These are phyloP conservation scores for Ogataea corticis DNA, from an alignment of 805 yeast species.

Conservation along the genomic window DNA sequence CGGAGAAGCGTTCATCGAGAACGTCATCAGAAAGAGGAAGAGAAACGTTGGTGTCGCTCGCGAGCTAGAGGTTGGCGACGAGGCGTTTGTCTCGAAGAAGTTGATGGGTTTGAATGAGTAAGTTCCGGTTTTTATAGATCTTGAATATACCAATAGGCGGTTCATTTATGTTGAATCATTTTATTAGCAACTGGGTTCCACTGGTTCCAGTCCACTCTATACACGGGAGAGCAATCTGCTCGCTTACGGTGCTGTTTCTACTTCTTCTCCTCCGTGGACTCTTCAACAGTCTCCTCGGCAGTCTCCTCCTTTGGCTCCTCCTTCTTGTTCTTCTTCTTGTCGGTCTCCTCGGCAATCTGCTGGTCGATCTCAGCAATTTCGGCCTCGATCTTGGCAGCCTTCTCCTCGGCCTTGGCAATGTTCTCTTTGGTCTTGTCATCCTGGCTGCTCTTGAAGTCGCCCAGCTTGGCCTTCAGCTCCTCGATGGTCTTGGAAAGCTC, in stretches of 20 bases:
- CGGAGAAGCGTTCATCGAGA: constrained; percentile 96
- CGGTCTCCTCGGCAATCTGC: constrained; percentile 28
- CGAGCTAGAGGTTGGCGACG: constrained; percentile 34
- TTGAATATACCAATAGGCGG: too few species aligned
- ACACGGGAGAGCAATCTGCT: not conserved
- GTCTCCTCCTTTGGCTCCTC: constrained; percentile 20
- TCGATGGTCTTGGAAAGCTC: constrained; percentile 67
- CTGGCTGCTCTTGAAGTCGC: constrained; percentile 67
- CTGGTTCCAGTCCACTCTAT: constrained; percentile 7
- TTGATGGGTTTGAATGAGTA: constrained; percentile 11
- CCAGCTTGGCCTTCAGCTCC: constrained; percentile 70
- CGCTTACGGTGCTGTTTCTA: not conserved
- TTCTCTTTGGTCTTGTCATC: constrained; percentile 78
- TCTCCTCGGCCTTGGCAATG: constrained; percentile 73
- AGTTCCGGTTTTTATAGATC: not conserved
- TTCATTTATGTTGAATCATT: too few species aligned
- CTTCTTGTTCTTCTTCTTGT: constrained; percentile 10
- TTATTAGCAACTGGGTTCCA: too few species aligned
- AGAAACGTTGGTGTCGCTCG: constrained; percentile 41
- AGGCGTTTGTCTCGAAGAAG: constrained; percentile 29
- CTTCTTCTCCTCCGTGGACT: constrained; percentile 13
- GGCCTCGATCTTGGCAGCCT: constrained; percentile 68
- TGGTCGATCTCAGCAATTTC: constrained; percentile 31
- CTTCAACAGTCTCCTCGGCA: constrained; percentile 22
- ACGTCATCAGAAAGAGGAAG: constrained; percentile 77